phyloP scores from a whole-genome alignment of 345 rosid genomes.

The Salix dunnii region DNA sequence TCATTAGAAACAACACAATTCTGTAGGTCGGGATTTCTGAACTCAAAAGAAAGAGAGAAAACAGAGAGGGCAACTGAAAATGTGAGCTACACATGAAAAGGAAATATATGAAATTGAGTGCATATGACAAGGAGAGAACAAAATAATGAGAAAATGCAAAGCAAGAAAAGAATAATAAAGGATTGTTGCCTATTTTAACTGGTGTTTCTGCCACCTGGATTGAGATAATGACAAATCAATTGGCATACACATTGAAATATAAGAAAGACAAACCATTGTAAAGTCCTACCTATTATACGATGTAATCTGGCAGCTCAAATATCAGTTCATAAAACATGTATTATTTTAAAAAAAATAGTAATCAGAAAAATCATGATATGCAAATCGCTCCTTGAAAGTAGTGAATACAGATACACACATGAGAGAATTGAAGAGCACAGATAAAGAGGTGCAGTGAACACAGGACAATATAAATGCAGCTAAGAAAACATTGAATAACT shows the following conservation, averaged over 20 bases:
- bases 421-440: background rate
- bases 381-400: background rate
- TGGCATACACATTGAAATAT: background rate
- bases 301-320: background rate
- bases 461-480: background rate
- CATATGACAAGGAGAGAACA: background rate
- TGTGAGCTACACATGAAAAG: background rate
- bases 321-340: background rate
- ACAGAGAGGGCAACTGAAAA: background rate
- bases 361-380: background rate
- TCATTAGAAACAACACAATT: slow-evolving; percentile 59
- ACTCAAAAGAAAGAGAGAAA: background rate
- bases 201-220: background rate
- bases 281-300: background rate
- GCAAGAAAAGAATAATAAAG: background rate
- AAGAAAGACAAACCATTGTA: background rate
- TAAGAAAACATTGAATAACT: background rate
- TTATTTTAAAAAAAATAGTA: background rate
- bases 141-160: background rate
- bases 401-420: background rate
- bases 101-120: background rate
- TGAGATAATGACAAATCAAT: background rate
- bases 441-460: background rate
- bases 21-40: slow-evolving; percentile 61
- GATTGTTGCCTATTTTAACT: background rate